Evolutionary conservation across 164 flowering plant genomes (phyloP).

Genomic region (Akebia trifoliata): DNA sequence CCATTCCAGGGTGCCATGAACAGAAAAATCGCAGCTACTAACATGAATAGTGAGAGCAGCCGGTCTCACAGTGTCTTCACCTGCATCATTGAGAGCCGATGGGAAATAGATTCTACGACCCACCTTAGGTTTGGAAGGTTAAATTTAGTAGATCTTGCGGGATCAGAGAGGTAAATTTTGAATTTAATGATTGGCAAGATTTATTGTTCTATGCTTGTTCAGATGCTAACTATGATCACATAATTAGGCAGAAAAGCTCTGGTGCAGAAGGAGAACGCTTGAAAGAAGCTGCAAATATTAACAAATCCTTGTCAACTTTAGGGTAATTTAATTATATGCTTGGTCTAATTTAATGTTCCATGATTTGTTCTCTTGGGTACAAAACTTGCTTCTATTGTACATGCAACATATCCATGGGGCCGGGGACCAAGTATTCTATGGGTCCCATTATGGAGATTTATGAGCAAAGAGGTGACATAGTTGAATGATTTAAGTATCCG

Average conservation of each 20-base stretch:
- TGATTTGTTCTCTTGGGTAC: too few species aligned
- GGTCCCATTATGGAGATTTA: too few species aligned
- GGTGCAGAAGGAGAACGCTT: slow-evolving; percentile 95
- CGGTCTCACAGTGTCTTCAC: slow-evolving; percentile 97
- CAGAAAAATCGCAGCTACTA: slow-evolving; percentile 83
- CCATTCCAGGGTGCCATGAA: slow-evolving; percentile 70
- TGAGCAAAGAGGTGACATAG: too few species aligned
- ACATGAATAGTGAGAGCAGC: slow-evolving; percentile 92
- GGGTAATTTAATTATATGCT: slow-evolving; percentile 45
- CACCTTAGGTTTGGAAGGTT: slow-evolving; percentile 79
- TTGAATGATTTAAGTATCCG: too few species aligned
- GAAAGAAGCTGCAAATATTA: slow-evolving; percentile 92
- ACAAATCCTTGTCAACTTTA: slow-evolving; percentile 84
- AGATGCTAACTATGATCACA: slow-evolving; percentile 10
- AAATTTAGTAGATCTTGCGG: slow-evolving; percentile 90
- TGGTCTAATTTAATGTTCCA: slow-evolving; percentile 2
- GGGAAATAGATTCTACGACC: slow-evolving; percentile 76
- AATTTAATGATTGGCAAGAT: background rate
- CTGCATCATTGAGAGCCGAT: slow-evolving; percentile 74
- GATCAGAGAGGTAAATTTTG: slow-evolving; percentile 78
- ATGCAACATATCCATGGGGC: too few species aligned
- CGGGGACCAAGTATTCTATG: too few species aligned
- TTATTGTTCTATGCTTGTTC: background rate
- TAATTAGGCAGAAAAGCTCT: slow-evolving; percentile 80
- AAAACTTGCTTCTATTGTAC: too few species aligned